These are phyloP conservation scores for Astrothelium subdiscretum DNA, from an alignment of 495 filamentous ascomycete genomes.

Conservation along the genomic window DNA sequence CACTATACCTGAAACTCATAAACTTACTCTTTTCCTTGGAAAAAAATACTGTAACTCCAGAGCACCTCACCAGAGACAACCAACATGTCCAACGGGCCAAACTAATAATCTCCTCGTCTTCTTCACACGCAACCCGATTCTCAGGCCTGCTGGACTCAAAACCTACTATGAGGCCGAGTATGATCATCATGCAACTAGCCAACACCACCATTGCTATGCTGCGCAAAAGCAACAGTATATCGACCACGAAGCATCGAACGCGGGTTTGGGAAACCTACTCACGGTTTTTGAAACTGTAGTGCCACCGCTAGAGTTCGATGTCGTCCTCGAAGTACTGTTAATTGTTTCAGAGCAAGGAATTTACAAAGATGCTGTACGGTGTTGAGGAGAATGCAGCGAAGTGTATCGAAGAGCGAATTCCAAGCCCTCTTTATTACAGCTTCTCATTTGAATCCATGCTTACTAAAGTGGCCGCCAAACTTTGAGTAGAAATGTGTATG, in stretches of 20 bases:
- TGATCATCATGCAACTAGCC: not conserved
- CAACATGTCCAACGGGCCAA: not conserved
- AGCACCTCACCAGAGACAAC: not conserved
- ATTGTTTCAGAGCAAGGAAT: not conserved
- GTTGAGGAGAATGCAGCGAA: too few species aligned
- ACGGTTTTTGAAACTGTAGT: not conserved
- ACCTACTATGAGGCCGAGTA: not conserved
- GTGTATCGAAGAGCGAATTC: too few species aligned
- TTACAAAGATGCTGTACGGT: not conserved
- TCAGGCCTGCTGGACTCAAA: not conserved
- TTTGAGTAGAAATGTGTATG: too few species aligned
- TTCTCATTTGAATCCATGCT: too few species aligned
- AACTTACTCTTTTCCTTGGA: too few species aligned
- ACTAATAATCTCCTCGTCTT: not conserved
- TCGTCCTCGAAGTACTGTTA: not conserved
- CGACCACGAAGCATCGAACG: not conserved
- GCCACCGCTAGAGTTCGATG: not conserved
- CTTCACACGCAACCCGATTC: not conserved
- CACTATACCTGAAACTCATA: too few species aligned
- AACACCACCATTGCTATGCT: not conserved
- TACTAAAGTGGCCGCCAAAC: too few species aligned
- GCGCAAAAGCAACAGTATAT: not conserved
- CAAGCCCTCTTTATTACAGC: too few species aligned
- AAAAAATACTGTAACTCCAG: too few species aligned
- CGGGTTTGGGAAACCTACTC: not conserved